Evolutionary conservation across 164 flowering plant species (phyloP), one percentile per base, ranked within the genome.

Genomic region (Saururus chinensis): DNA sequence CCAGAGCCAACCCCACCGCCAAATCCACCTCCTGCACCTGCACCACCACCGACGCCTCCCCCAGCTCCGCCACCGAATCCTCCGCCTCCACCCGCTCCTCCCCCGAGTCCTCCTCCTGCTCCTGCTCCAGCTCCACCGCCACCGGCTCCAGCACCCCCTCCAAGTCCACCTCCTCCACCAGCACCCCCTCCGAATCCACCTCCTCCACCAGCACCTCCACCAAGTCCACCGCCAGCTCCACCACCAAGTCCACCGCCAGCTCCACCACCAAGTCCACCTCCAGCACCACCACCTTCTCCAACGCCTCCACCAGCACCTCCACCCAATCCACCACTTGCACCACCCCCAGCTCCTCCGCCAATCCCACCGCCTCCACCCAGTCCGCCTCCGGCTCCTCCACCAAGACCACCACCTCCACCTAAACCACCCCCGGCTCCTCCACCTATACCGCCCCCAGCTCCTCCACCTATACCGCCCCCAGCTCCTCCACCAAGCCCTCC

Each of bases 381-480:
- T 0, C 61, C 68, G 17, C 68, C 68, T 4, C 61, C 62, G 0
- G 21, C 22, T 6, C 68, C 68, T 17, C 61, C 42, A 8, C 57
- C 57, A 59, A 20, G 54, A 0, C 61, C 67, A 26, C 16, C n/a
- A 16, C 68, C 55, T 8, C 66, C 49, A 7, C 48, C 60, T 40
- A 8, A 23, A 8, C 64, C 56, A 25, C 51, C 24, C 0, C 64
- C 64, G 9, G 23, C 40, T 0, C 66, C 66, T 0, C 24, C 51
- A 22, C 66, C 66, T 9, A 25, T 8, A 22, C 58, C 59, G 19
- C 48, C 40, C 19, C 64, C 69, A 1, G n/a, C 52, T 10, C 60
- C 69, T 4, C 59, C 54, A 40, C 64, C 64, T 22, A 51, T 9
- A 4, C 62, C 68, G 4, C 61, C 66, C 9, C 66, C 66, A 11